Evolutionary conservation across 2,329 filamentous ascomycete species (phyloP).

Genomic region (Fusarium sacchari): DNA sequence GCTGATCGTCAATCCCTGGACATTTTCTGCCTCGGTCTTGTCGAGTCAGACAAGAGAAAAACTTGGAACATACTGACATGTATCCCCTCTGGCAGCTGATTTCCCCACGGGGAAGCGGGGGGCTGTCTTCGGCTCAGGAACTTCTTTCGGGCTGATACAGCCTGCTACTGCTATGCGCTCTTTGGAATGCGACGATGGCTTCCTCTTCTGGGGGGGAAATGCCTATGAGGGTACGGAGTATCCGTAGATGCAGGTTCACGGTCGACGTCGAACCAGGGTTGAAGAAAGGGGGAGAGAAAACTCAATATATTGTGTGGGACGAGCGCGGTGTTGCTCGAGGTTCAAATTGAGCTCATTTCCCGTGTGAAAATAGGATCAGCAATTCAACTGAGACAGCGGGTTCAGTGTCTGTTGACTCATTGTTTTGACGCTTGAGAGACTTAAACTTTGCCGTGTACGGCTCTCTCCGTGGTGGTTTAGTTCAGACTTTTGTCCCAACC

Average conservation of each 20-base stretch:
- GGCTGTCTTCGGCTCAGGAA: slow-evolving; percentile 10
- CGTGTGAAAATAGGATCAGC: background rate
- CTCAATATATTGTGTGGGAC: background rate
- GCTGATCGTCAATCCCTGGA: slow-evolving; percentile 30
- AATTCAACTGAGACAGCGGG: slow-evolving; percentile 16
- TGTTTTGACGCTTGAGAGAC: background rate
- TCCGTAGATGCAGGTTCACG: background rate
- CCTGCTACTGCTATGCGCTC: background rate
- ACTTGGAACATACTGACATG: background rate
- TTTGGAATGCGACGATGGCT: slow-evolving; percentile 31
- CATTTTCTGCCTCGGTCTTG: slow-evolving; percentile 17
- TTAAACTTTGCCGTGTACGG: background rate
- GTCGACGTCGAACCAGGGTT: slow-evolving; percentile 16
- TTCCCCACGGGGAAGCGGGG: slow-evolving; percentile 36
- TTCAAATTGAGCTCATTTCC: slow-evolving; percentile 39
- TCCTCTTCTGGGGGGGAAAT: slow-evolving; percentile 35
- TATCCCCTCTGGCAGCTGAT: background rate
- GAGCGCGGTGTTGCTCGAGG: background rate
- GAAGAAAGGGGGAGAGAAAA: background rate
- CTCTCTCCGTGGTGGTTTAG: background rate
- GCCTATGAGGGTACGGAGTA: background rate
- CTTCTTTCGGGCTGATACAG: slow-evolving; percentile 30
- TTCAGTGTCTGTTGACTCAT: background rate
- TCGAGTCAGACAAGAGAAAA: background rate
- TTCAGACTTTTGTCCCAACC: slow-evolving; percentile 5